These are phyloP conservation scores for Thermoascus crustaceus DNA, from an alignment of 2,329 filamentous ascomycete genomes.

Conservation along the genomic window DNA sequence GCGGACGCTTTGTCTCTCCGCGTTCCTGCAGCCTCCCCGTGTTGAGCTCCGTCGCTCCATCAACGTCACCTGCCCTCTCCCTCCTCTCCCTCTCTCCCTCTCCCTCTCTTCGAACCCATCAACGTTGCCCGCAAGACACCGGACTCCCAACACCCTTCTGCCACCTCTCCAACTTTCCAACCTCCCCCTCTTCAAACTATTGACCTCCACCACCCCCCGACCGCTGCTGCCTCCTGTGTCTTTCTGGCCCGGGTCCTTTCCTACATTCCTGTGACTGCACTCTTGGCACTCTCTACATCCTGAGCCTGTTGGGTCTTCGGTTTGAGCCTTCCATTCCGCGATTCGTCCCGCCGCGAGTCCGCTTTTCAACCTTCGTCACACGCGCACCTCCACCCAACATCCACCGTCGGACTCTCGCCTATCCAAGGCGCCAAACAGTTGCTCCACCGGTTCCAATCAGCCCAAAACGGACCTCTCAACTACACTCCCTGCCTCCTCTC, in stretches of 20 bases:
- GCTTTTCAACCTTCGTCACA: slow-evolving; percentile 27
- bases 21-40: slow-evolving; percentile 24
- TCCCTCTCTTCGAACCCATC: slow-evolving; percentile 4
- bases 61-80: slow-evolving; percentile 23
- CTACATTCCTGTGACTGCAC: slow-evolving; percentile 15
- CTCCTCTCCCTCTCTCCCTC: slow-evolving; percentile 9
- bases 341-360: slow-evolving; percentile 17
- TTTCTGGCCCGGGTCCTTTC: slow-evolving; percentile 5
- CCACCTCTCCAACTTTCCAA: slow-evolving; percentile 14
- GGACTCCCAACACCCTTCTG: too few relatives aligned
- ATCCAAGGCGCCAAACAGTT: slow-evolving; percentile 19
- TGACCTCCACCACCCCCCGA: too few relatives aligned
- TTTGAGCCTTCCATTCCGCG: slow-evolving; percentile 16
- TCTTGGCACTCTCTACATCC: slow-evolving; percentile 21
- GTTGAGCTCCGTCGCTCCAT: slow-evolving; percentile 25
- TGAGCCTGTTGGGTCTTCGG: slow-evolving; percentile 16
- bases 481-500: slow-evolving; percentile 27
- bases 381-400: slow-evolving; percentile 22
- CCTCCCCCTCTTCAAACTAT: slow-evolving; percentile 8
- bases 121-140: slow-evolving; percentile 12
- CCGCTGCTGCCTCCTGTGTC: background rate
- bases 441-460: slow-evolving; percentile 27
- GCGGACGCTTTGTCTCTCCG: slow-evolving; percentile 17
- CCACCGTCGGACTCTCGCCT: slow-evolving; percentile 27
- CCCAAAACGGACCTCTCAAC: slow-evolving; percentile 50